Evolutionary conservation across 495 filamentous ascomycete genomes (phyloP).

Genomic region (Penicillium steckii): DNA sequence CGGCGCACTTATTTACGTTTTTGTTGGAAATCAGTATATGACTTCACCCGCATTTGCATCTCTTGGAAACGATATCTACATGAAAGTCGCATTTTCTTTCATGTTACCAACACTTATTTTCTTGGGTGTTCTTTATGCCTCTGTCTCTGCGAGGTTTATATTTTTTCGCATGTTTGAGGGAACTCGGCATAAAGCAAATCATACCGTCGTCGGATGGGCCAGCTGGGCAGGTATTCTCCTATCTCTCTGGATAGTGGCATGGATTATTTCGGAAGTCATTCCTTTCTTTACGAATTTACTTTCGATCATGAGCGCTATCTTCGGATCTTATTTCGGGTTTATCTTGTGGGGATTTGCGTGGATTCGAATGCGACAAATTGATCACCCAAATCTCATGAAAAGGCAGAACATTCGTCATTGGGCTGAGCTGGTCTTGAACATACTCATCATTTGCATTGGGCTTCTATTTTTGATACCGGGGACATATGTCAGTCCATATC

Average conservation of each 20-base stretch:
- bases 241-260: slow-evolving; percentile 67
- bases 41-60: slow-evolving; percentile 76
- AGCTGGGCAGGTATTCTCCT: slow-evolving; percentile 73
- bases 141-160: slow-evolving; percentile 76
- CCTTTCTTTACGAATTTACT: slow-evolving; percentile 82
- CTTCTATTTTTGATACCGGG: slow-evolving; percentile 70
- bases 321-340: slow-evolving; percentile 87
- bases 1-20: slow-evolving; percentile 70
- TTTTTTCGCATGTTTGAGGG: slow-evolving; percentile 77
- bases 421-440: slow-evolving; percentile 57
- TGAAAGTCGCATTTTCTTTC: slow-evolving; percentile 80
- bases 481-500: slow-evolving; percentile 62
- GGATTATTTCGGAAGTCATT: slow-evolving; percentile 81
- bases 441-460: slow-evolving; percentile 64
- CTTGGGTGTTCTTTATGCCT: slow-evolving; percentile 79
- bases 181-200: slow-evolving; percentile 65
- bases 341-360: slow-evolving; percentile 88
- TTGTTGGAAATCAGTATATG: slow-evolving; percentile 80
- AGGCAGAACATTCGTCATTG: slow-evolving; percentile 56
- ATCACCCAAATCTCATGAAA: slow-evolving; percentile 57
- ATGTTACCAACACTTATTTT: slow-evolving; percentile 89
- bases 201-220: slow-evolving; percentile 74
- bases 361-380: slow-evolving; percentile 68
- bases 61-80: slow-evolving; percentile 62
- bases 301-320: slow-evolving; percentile 78